Evolutionary conservation across 495 filamentous ascomycete genomes (phyloP).

Genomic region (Aspergillus bertholletiae): DNA sequence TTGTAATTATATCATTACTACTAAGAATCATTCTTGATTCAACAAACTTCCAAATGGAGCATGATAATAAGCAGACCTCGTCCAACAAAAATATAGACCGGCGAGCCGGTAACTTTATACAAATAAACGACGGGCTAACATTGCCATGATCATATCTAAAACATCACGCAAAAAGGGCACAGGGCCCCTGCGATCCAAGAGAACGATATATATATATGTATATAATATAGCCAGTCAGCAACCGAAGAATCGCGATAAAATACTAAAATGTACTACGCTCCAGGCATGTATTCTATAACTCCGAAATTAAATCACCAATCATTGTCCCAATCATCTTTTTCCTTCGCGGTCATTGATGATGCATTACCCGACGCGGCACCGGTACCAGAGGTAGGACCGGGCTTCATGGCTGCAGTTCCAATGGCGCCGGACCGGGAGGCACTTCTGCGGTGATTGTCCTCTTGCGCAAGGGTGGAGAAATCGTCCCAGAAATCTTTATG

Average conservation of each 20-base stretch:
- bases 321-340: constrained; percentile 60
- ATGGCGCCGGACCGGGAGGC: constrained; percentile 47
- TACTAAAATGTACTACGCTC: not conserved
- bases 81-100: not conserved
- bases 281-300: not conserved
- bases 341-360: constrained; percentile 35
- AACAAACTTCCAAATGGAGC: too few species aligned
- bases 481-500: constrained; percentile 92
- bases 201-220: not conserved
- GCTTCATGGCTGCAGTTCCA: constrained; percentile 72
- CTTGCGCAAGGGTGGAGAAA: constrained; percentile 54
- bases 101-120: not conserved
- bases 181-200: not conserved
- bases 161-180: not conserved
- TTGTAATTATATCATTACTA: too few species aligned
- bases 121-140: not conserved
- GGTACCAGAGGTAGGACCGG: constrained; percentile 32
- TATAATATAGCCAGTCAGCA: not conserved
- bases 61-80: not conserved
- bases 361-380: constrained; percentile 37
- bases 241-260: not conserved
- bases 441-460: constrained; percentile 33
- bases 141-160: not conserved
- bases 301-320: constrained; percentile 50
- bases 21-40: too few species aligned